A percentile compares a stretch with the other conserved stretches of the same genome.
Conservation (phyloP, 1,284 basidiomycete genomes). For the Naganishia albida region DNA sequence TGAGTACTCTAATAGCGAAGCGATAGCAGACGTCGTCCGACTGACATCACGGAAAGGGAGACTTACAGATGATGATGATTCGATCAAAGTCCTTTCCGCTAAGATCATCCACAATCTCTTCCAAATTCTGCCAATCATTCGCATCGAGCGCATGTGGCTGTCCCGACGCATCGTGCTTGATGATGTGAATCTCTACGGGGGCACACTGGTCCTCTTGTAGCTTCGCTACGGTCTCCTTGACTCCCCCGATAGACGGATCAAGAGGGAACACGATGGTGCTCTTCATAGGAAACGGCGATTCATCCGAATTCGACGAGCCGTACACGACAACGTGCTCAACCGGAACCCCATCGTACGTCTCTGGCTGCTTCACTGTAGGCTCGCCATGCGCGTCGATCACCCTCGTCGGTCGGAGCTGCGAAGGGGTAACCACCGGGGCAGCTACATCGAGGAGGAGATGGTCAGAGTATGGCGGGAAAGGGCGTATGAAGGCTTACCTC, state of each 20-base stretch:
- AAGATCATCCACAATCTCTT: slow-evolving; percentile 9
- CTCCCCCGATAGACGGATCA: neutral
- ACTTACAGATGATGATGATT: slow-evolving; percentile 18
- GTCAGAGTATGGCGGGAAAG: too few species aligned
- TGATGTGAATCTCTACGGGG: slow-evolving; percentile 3
- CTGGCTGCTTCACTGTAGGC: neutral
- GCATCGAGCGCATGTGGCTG: neutral
- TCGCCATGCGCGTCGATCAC: neutral
- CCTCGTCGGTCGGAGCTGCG: slow-evolving; percentile 8
- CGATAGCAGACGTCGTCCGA: neutral
- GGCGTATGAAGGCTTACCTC: neutral
- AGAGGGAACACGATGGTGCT: slow-evolving; percentile 5
- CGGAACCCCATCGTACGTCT: neutral
- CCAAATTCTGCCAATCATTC: slow-evolving; percentile 3
- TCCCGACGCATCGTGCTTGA: neutral
- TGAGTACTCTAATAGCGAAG: too few species aligned
- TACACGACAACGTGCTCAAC: neutral
- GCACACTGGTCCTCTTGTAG: neutral
- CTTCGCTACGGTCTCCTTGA: neutral
- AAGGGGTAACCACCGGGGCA: neutral
- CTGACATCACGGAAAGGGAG: too few species aligned
- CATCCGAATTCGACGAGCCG: neutral
- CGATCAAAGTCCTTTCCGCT: neutral
- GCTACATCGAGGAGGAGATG: neutral
- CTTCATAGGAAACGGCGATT: neutral